Base-by-base conservation (phyloP, 805 yeast genomes). In the Scheffersomyces ergatensis region DNA sequence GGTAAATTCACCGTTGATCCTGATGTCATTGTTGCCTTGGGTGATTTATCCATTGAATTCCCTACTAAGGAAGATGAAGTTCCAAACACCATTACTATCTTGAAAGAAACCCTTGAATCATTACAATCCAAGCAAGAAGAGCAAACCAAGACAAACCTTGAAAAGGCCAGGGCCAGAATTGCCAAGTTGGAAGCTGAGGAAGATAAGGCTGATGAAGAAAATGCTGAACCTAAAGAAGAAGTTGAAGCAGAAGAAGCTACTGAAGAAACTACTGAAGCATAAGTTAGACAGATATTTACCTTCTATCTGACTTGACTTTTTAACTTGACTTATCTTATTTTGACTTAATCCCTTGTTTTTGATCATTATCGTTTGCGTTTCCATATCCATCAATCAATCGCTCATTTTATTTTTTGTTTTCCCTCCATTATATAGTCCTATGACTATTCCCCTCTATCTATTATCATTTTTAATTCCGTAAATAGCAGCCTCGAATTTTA, bases 41-140 rank as follows among this genome's bases (percentile, higher is more conserved):
- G 87, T 47, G 85, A 85, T 56, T 77, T 92, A 57, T 80, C 82
- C 41, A 77, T 92, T 49, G 72, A 85, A 35, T 77, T 90, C 47
- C 99, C 99, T 60, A 73, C 83, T 45, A 76, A 82, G 53, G 68
- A 77, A 48, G 93, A 82, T 14, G 92, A 86, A 40, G 81, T 84
- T 49, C 73, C 83, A 24, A 65, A 66, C 34, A 79, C 92, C 47
- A 64, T 86, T 55, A 80, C 72, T 38, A 71, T 79, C 50, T 79
- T 92, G 65, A 80, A 82, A 72, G 77, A 73, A 53, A 89, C 93
- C 63, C 78, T 87, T 57, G 72, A 69, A 42, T 80, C 80, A 48
- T 85, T 78, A 68, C 70, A 76, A 63, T 72, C 74, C 37, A 81
- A 82, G 66, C 95, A 89, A 71, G 90, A 83, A 45, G 86, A 81